These are phyloP conservation scores for Eucalyptus melliodora DNA, from an alignment of 345 rosid genomes.

Conservation along the genomic window DNA sequence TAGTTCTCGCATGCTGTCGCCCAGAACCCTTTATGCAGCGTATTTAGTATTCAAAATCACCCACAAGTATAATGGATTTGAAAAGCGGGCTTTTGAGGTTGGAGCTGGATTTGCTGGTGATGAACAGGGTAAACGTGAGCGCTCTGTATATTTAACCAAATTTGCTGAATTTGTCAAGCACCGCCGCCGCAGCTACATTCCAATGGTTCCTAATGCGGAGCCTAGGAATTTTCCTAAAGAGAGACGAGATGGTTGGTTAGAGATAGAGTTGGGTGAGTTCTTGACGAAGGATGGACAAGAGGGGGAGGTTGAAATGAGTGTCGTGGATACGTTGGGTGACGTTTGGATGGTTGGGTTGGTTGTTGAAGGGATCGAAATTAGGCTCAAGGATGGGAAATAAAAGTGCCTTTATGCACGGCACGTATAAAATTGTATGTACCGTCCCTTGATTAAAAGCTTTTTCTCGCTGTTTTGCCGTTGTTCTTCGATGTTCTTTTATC, in stretches of 20 bases:
- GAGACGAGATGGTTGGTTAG: too few relatives aligned
- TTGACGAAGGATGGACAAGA: too few relatives aligned
- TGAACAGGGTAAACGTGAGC: not conserved
- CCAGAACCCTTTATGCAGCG: not conserved
- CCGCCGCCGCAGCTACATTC: too few relatives aligned
- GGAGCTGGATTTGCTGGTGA: not conserved
- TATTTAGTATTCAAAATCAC: not conserved
- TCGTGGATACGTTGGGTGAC: not conserved
- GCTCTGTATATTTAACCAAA: not conserved
- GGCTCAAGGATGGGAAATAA: not conserved
- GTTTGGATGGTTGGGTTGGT: not conserved
- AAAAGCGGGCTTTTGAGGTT: not conserved
- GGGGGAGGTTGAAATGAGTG: not conserved
- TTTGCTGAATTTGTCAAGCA: too few relatives aligned
- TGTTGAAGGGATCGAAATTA: not conserved
- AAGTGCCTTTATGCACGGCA: not conserved
- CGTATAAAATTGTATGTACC: not conserved
- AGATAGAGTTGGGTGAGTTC: too few relatives aligned
- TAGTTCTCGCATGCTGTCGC: not conserved
- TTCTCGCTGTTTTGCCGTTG: not conserved
- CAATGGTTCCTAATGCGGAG: too few relatives aligned
- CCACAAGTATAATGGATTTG: not conserved
- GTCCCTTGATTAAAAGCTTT: not conserved
- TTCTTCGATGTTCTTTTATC: not conserved
- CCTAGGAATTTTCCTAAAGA: too few relatives aligned